Evolutionary conservation across 164 flowering plant species (phyloP), one percentile per base, ranked within the genome.

Genomic region (Aristolochia contorta): DNA sequence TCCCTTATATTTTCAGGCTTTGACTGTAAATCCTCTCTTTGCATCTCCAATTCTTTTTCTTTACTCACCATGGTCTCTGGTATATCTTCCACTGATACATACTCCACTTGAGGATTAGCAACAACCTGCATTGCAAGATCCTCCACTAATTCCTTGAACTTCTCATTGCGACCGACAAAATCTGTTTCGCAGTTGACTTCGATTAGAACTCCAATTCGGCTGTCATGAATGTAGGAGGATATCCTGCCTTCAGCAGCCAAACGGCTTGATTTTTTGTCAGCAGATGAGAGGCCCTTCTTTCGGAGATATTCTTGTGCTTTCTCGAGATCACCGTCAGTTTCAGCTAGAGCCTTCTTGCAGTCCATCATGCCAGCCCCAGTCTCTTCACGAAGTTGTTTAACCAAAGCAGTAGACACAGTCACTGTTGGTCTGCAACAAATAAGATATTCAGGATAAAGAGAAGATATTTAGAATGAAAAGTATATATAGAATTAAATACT

Each of bases 341-440:
- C 96, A 6, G 96, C 61, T 7, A 94, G 86, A 58, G 99, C 99
- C 74, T 84, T 94, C 81, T 94, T 94, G 83, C 99, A 94, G 67
- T 90, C 99, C 99, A 94, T 94, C 99, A 94, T 94, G 54, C 99
- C 99, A 1, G 99, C 97, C 47, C 99, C 97, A 4, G 95, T 85
- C 78, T 94, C 97, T 53, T 94, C 99, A 6, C 99, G 72, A 13
- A 94, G 71, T 73, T 90, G 92, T 75, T 88, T 94, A 19, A 94
- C 99, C 58, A 94, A 63, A 57, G 93, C 82, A 51, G 97, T 95
- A 33, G 99, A 88, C 20, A 93, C 74, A 43, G 83, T 61, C 37
- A 76, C 64, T 46, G 85, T 76, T 64, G 85, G 71, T 73, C 99
- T 93, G 86, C 71, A 79, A 65, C 14, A 37, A 22, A 50, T 1